phyloP scores from a whole-genome alignment of 495 filamentous ascomycete genomes.

The Talaromyces trachyspermus region DNA sequence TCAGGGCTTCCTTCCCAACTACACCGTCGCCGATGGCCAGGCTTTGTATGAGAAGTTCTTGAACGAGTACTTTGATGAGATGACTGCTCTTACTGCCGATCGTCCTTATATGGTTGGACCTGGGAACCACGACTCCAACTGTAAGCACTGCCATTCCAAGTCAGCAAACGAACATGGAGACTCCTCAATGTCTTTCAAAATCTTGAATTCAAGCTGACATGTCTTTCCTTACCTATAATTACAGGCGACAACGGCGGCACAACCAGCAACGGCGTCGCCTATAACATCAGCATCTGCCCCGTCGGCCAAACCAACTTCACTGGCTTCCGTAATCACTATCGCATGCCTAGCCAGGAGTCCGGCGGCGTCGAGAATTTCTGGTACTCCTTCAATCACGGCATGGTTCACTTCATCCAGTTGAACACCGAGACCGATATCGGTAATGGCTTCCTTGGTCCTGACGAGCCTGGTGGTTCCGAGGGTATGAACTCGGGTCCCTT shows the following conservation, averaged over 20 bases:
- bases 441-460: conserved; percentile 26
- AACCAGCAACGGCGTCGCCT: conserved; percentile 1
- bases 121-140: conserved; percentile 40
- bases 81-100: conserved; percentile 19
- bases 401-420: conserved; percentile 42
- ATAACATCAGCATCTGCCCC: conserved; percentile 19
- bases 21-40: conserved; percentile 17
- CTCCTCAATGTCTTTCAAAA: too few relatives aligned
- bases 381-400: conserved; percentile 51
- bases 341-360: conserved; percentile 39
- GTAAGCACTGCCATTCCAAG: too few relatives aligned
- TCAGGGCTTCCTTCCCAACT: conserved; percentile 25
- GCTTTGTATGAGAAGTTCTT: conserved; percentile 34
- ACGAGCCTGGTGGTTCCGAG: conserved; percentile 30
- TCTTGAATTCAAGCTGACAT: too few relatives aligned
- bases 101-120: conserved; percentile 38
- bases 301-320: conserved; percentile 44
- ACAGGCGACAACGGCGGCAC: conserved; percentile 13
- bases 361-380: conserved; percentile 47
- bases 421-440: conserved; percentile 44
- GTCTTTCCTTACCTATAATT: not conserved
- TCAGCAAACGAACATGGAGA: too few relatives aligned
- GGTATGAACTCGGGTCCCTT: conserved; percentile 37
- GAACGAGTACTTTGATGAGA: conserved; percentile 36
- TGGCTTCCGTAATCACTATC: conserved; percentile 43